Percentiles rank a stretch among this genome's conserved stretches.
phyloP scores from a whole-genome alignment of 177 flowering plant species.

The Vitis hybrid region DNA sequence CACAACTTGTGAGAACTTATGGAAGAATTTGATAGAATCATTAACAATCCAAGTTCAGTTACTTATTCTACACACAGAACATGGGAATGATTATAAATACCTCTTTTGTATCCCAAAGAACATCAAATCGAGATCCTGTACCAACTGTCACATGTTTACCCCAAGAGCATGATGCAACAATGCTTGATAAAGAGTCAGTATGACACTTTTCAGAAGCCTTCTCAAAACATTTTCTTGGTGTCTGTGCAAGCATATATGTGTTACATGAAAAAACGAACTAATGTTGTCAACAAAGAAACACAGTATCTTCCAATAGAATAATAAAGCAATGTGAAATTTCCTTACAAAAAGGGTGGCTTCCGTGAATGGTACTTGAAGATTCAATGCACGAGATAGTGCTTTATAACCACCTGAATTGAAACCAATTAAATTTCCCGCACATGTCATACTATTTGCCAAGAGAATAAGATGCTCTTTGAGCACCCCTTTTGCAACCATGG shows the following conservation, averaged over 20 bases:
- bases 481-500: constrained; percentile 82
- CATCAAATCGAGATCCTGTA: constrained; percentile 80
- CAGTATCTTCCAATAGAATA: neutral
- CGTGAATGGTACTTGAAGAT: constrained; percentile 85
- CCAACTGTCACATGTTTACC: constrained; percentile 91
- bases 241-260: constrained; percentile 31
- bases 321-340: neutral
- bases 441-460: constrained; percentile 86
- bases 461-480: constrained; percentile 84
- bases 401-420: constrained; percentile 84
- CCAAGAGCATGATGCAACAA: constrained; percentile 95
- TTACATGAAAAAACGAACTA: no score
- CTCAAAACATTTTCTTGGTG: constrained; percentile 89
- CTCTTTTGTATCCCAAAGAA: constrained; percentile 71
- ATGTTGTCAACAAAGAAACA: no score
- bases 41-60: neutral
- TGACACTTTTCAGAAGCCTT: constrained; percentile 88
- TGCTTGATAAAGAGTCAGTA: constrained; percentile 66
- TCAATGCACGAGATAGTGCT: constrained; percentile 62
- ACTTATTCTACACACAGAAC: neutral
- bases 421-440: constrained; percentile 77
- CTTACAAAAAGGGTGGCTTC: constrained; percentile 93
- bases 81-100: constrained; percentile 28
- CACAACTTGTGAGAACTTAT: neutral
- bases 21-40: neutral